Evolutionary conservation across 2,329 filamentous ascomycete genomes (phyloP), one percentile per base, ranked within the genome.

Genomic region (Xylaria sp.): DNA sequence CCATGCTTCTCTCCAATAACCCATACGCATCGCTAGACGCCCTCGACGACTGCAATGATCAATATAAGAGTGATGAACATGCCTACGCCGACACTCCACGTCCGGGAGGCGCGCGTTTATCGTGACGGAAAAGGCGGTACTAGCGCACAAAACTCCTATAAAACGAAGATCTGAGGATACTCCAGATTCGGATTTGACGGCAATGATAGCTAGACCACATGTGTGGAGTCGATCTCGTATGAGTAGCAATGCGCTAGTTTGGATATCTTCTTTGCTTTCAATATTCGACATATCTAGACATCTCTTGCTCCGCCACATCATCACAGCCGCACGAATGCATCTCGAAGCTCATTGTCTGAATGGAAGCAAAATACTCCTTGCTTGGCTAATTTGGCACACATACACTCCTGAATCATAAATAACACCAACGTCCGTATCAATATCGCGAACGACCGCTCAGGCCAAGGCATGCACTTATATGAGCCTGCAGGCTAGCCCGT

Each of bases 1-100:
- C 55, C 13, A 45, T 52, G 10, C 39, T 71, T 13, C 53, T 70
- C 8, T 72, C 69, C 1, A 61, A 59, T 18, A 77, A 77, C 65
- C 74, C 75, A 2, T 78, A 75, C 32, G 71, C 76, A 8, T 74
- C 75, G 1, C 72, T 78, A 15, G 73, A 71, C 20, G 55, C 65
- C 6, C 57, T 76, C 9, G 74, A 75, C 8, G 63, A 61, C 7
- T 8, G 45, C n/a, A 48, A 34, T n/a, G 52, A 65, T 20, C 36
- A 61, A 15, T 53, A 56, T 13, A 13, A 32, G 9, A 55, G 28
- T 15, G 60, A 67, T 23, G 32, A 13, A 13, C 4, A 15, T 8
- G 32, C 39, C 10, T 64, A 67, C 13, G 18, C 34, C 1, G 28
- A 60, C 7, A 5, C 56, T 30, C 25, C 48, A 2, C 63, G 63